Conservation (phyloP, 768 basidiomycete genomes). For the Plicaturopsis crispa region DNA sequence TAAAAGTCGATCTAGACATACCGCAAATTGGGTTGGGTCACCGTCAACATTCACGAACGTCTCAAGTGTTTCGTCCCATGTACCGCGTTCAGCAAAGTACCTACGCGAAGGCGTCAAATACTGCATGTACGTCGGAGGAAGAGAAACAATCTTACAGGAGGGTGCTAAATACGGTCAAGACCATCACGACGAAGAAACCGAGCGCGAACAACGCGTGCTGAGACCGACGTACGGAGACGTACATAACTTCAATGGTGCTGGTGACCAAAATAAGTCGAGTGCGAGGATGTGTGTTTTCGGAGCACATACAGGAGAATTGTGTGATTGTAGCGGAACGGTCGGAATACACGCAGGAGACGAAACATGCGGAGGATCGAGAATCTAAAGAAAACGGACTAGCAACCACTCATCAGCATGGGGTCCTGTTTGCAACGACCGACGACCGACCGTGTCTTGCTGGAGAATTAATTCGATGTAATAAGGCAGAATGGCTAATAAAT, state of each 20-base stretch:
- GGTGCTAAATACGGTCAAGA: constrained; percentile 82
- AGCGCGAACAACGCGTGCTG: constrained; percentile 84
- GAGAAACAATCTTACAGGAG: constrained; percentile 45
- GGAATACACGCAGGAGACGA: constrained; percentile 80
- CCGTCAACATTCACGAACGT: constrained; percentile 84
- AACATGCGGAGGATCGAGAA: constrained; percentile 91
- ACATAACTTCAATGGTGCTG: constrained; percentile 91
- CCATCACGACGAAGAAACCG: constrained; percentile 83
- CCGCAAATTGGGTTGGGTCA: constrained; percentile 72
- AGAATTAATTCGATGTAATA: constrained; percentile 85
- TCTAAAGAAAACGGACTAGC: constrained; percentile 75
- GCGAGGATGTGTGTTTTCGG: not conserved
- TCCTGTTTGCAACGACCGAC: not conserved
- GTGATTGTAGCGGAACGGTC: constrained; percentile 81
- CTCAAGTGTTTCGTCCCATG: constrained; percentile 76
- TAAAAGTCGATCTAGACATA: constrained; percentile 20
- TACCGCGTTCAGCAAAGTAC: constrained; percentile 86
- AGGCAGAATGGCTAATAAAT: constrained; percentile 78
- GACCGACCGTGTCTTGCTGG: constrained; percentile 77
- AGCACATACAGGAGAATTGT: constrained; percentile 68
- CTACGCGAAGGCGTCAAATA: constrained; percentile 22
- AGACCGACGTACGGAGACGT: constrained; percentile 76
- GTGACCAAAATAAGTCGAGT: constrained; percentile 1
- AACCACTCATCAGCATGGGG: constrained; percentile 2
- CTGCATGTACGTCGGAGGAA: not conserved